Conservation (phyloP, 2,329 filamentous ascomycete genomes). For the Pseudopyrenochaeta lycopersici region DNA sequence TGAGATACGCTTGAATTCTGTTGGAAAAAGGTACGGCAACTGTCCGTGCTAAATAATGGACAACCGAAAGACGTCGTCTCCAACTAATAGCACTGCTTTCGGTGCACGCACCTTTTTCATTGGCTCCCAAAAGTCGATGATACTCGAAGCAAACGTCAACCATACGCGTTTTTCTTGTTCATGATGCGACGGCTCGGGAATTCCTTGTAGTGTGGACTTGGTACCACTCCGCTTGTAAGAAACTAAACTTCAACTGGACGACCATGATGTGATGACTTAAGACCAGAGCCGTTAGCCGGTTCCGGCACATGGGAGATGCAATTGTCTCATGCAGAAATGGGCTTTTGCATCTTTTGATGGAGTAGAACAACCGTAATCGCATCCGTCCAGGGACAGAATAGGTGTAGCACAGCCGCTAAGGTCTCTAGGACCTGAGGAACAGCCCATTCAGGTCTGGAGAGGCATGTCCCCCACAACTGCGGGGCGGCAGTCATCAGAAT, state of each 20-base stretch:
- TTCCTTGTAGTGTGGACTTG: constrained; percentile 33
- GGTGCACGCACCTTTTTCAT: constrained; percentile 29
- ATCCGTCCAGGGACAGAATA: constrained; percentile 21
- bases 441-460: constrained; percentile 24
- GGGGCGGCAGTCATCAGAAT: constrained; percentile 26
- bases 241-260: constrained; percentile 37
- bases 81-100: constrained; percentile 19
- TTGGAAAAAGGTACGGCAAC: constrained; percentile 15
- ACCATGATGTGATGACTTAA: constrained; percentile 46
- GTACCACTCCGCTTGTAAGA: constrained; percentile 23
- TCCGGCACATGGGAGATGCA: constrained; percentile 26
- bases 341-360: constrained; percentile 33
- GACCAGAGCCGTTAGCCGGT: constrained; percentile 20
- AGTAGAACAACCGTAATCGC: constrained; percentile 27
- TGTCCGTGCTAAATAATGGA: constrained; percentile 26
- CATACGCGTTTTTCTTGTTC: constrained; percentile 29
- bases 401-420: constrained; percentile 29
- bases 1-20: constrained; percentile 38
- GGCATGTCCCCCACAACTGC: constrained; percentile 10
- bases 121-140: constrained; percentile 29
- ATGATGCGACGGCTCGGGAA: constrained; percentile 28
- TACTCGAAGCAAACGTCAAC: constrained; percentile 34
- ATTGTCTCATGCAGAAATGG: constrained; percentile 27
- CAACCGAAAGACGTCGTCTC: constrained; percentile 14
- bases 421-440: constrained; percentile 22